Percentiles rank a stretch among this genome's conserved stretches.
Conservation (phyloP, 2,329 filamentous ascomycete genomes). For the Fusarium robinianum region DNA sequence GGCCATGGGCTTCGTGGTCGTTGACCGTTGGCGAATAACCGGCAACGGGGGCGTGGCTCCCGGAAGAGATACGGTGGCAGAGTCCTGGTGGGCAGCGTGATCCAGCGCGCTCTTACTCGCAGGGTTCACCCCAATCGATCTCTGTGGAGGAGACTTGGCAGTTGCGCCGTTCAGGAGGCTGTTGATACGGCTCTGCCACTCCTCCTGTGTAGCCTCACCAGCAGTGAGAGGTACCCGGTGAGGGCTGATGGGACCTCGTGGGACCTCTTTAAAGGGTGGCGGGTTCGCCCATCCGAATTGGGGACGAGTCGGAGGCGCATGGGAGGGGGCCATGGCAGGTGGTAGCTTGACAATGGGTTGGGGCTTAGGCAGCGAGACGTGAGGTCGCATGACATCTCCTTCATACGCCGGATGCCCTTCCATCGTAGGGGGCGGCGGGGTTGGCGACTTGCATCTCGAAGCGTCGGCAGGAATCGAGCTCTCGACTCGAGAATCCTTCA, state of each 20-base stretch:
- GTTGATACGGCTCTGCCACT: conserved; percentile 86
- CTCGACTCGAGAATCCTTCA: conserved; percentile 54
- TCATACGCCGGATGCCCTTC: conserved; percentile 74
- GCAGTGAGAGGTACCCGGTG: conserved; percentile 30
- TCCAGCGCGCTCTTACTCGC: conserved; percentile 70
- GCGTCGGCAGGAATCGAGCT: conserved; percentile 43
- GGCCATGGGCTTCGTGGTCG: conserved; percentile 69
- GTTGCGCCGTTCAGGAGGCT: conserved; percentile 72
- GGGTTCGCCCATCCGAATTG: conserved; percentile 45
- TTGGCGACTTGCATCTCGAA: conserved; percentile 61
- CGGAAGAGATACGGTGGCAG: conserved; percentile 73
- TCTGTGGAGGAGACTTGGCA: conserved; percentile 61
- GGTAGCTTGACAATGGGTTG: conserved; percentile 82
- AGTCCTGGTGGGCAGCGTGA: conserved; percentile 51
- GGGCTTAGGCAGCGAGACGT: conserved; percentile 70
- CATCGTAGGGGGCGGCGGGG: conserved; percentile 73
- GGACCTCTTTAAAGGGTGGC: conserved; percentile 39
- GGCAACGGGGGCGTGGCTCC: conserved; percentile 26
- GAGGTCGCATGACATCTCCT: conserved; percentile 66
- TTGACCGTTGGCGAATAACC: conserved; percentile 48
- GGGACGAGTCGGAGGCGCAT: conserved; percentile 32
- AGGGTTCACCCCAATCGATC: conserved; percentile 66
- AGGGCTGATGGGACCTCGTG: conserved; percentile 29
- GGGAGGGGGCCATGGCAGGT: conserved; percentile 49
- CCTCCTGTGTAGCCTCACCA: conserved; percentile 47